Base-by-base conservation (phyloP, 2,329 filamentous ascomycete genomes). In the Colletotrichum salicis region DNA sequence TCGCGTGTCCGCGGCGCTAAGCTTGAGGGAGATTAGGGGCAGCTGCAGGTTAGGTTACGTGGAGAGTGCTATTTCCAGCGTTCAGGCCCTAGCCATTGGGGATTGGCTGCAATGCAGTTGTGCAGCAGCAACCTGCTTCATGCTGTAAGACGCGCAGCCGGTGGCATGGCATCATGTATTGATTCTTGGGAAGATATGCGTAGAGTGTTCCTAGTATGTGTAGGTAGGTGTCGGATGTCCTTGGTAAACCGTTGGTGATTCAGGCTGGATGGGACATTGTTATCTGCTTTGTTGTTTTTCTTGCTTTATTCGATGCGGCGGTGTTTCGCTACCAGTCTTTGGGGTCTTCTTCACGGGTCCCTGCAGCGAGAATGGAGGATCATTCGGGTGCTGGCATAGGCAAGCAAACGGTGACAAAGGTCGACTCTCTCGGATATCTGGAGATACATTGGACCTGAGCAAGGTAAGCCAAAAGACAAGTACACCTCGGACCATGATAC, bases 181-280 rank as follows among this genome's bases (percentile, higher is more conserved):
- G 64, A 27, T 59, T 64, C 54, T 71, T 71, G 57, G 58, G 55
- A 48, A 1, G 13, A 27, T 19, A 41, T 41, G 37, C 37, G 37
- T 41, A 41, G 11, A 19, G 37, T 41, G 37, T 41, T 15, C 37
- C 15, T 19, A 19, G 15, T 1, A 6, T 48, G 13, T 5, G 37
- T 41, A 22, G 15, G 19, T 22, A 22, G 19, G 41, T 48, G 19
- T 22, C 41, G 7, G 41, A 19, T 22, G 41, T n/a, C 15, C 69
- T 71, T 71, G 69, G 69, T 65, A 64, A 68, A 63, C 69, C 58
- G 69, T 71, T 71, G 54, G 33, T 51, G 58, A 56, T 64, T 55
- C 27, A 57, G 48, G 51, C 51, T 48, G 52, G 41, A 41, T 63
- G 54, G 65, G 48, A 67, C 48, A 70, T 27, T 70, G 48, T 22